phyloP scores from a whole-genome alignment of 2,329 filamentous ascomycete genomes.

The Pseudogymnoascus sp. region DNA sequence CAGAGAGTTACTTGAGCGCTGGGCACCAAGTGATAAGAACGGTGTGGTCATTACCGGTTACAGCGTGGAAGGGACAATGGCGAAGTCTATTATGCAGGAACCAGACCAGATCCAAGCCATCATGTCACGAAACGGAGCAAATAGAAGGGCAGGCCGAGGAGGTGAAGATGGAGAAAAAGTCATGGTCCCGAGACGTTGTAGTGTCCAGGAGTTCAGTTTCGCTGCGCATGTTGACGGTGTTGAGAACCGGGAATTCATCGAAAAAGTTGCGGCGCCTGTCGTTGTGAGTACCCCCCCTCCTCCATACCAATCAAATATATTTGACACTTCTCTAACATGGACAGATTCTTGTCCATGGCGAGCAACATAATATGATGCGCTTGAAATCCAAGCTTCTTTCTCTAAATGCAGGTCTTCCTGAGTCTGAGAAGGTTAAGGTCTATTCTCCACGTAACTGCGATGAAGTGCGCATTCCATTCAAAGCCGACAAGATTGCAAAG shows the following conservation, averaged over 20 bases:
- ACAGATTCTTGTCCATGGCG: slow-evolving; percentile 90
- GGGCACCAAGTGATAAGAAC: slow-evolving; percentile 94
- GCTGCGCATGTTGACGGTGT: slow-evolving; percentile 94
- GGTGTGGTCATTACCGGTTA: slow-evolving; percentile 99
- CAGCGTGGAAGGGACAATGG: slow-evolving; percentile 97
- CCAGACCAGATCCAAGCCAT: slow-evolving; percentile 91
- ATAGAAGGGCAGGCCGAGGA: slow-evolving; percentile 50
- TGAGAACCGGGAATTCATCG: slow-evolving; percentile 94
- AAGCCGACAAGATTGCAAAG: slow-evolving; percentile 88
- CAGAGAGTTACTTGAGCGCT: slow-evolving; percentile 83
- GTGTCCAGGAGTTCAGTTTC: slow-evolving; percentile 89
- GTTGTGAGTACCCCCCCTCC: slow-evolving; percentile 59
- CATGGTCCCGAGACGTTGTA: slow-evolving; percentile 87
- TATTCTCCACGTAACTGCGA: slow-evolving; percentile 93
- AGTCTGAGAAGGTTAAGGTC: slow-evolving; percentile 70
- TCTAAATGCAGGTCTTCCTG: slow-evolving; percentile 71
- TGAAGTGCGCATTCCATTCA: slow-evolving; percentile 90
- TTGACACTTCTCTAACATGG: slow-evolving; percentile 17
- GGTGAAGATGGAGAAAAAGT: slow-evolving; percentile 70
- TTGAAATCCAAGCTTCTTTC: slow-evolving; percentile 90
- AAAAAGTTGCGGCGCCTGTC: slow-evolving; percentile 83
- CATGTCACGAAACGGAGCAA: slow-evolving; percentile 67
- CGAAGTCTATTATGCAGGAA: slow-evolving; percentile 88
- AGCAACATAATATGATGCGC: slow-evolving; percentile 97
- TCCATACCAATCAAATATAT: background rate